A percentile compares a stretch with the other conserved stretches of the same genome.
These are phyloP conservation scores for Ricinus communis DNA, from an alignment of 345 rosid species.

Conservation along the genomic window DNA sequence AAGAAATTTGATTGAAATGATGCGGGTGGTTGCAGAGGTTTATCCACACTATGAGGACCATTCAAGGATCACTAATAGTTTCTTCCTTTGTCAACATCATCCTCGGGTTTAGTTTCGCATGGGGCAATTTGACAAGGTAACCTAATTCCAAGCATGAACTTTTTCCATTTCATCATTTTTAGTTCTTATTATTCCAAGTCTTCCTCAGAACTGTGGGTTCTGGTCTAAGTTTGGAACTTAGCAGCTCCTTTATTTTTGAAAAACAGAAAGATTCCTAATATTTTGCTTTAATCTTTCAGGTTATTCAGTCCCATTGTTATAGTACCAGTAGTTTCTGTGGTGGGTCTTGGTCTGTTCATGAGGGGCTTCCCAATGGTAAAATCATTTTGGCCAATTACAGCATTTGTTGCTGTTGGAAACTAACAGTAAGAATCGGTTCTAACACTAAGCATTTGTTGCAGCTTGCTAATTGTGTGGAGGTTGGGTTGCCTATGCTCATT, in stretches of 20 bases:
- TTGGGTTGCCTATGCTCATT: slow-evolving; percentile 95
- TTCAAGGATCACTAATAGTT: slow-evolving; percentile 90
- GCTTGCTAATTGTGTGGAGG: slow-evolving; percentile 90
- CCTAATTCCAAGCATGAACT: slow-evolving; percentile 1
- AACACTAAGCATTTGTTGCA: slow-evolving; percentile 27
- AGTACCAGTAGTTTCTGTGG: slow-evolving; percentile 71
- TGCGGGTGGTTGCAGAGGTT: slow-evolving; percentile 63
- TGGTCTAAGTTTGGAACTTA: neutral
- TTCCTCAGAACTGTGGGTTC: neutral
- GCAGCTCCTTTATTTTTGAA: neutral
- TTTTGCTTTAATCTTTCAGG: slow-evolving; percentile 37
- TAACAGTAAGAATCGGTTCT: neutral
- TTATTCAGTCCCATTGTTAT: slow-evolving; percentile 67
- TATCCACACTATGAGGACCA: slow-evolving; percentile 65
- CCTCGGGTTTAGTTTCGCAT: slow-evolving; percentile 64
- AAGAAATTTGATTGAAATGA: slow-evolving; percentile 1
- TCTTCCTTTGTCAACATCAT: slow-evolving; percentile 80
- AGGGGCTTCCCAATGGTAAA: slow-evolving; percentile 93
- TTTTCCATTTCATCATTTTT: neutral
- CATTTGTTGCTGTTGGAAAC: neutral
- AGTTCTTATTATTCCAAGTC: neutral
- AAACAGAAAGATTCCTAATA: neutral
- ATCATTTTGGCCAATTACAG: slow-evolving; percentile 2
- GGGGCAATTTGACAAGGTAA: slow-evolving; percentile 84
- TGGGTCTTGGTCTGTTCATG: slow-evolving; percentile 81